Conservation (phyloP, 345 rosid species). For the Salix brachista region DNA sequence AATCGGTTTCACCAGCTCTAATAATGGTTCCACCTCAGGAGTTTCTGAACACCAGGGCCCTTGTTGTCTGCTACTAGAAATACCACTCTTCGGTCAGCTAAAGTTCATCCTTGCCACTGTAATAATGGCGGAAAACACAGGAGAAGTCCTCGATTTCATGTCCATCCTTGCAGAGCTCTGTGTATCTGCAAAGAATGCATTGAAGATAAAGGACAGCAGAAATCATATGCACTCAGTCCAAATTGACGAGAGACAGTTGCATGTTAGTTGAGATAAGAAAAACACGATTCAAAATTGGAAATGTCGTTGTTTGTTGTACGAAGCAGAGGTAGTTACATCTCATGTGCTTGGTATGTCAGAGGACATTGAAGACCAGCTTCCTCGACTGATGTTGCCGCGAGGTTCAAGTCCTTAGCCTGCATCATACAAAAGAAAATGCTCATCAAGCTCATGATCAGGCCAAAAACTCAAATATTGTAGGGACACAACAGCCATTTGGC, state of each 20-base stretch:
- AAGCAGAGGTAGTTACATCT: slow-evolving; percentile 53
- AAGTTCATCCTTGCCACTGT: slow-evolving; percentile 52
- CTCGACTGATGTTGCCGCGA: slow-evolving; percentile 64
- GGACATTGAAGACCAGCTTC: slow-evolving; percentile 50
- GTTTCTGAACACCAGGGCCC: too few species aligned
- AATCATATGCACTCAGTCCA: background rate
- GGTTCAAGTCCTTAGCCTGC: slow-evolving; percentile 84
- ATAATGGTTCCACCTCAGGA: too few species aligned
- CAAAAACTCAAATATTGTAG: background rate
- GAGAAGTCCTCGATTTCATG: slow-evolving; percentile 79
- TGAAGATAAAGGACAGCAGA: background rate
- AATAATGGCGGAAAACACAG: slow-evolving; percentile 69
- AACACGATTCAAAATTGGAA: too few species aligned
- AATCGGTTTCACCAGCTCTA: too few species aligned
- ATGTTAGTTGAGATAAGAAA: background rate
- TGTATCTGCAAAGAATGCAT: slow-evolving; percentile 47
- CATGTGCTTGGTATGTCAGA: slow-evolving; percentile 50
- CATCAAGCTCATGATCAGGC: background rate
- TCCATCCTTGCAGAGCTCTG: slow-evolving; percentile 55
- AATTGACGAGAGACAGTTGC: too few species aligned
- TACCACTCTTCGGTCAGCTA: background rate
- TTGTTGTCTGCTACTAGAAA: too few species aligned
- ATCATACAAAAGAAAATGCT: slow-evolving; percentile 7
- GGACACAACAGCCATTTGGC: background rate
- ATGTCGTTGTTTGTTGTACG: background rate